These are phyloP conservation scores for Brassica carinata DNA, from an alignment of 345 rosid species.

Conservation along the genomic window DNA sequence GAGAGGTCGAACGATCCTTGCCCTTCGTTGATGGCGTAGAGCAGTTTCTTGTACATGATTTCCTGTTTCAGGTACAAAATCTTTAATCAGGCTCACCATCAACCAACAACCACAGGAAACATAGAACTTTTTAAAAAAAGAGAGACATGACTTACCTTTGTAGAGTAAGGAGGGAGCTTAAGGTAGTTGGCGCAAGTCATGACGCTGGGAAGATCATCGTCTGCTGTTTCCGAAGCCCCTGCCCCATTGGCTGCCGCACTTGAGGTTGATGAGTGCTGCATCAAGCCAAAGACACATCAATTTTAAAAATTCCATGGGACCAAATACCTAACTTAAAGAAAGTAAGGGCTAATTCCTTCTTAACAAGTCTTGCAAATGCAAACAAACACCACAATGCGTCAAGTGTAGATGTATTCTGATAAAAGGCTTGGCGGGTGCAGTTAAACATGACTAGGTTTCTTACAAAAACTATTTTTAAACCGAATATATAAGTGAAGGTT, in stretches of 20 bases:
- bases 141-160: conserved; percentile 58
- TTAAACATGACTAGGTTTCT: not conserved
- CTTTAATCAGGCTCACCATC: conserved; percentile 14
- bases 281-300: conserved; percentile 23
- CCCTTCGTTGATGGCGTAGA: conserved; percentile 94
- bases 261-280: conserved; percentile 92
- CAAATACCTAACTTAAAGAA: not conserved
- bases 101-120: not conserved
- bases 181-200: conserved; percentile 99
- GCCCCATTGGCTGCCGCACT: conserved; percentile 67
- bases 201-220: conserved; percentile 95
- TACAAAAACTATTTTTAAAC: not conserved
- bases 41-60: conserved; percentile 87
- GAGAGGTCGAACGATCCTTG: conserved; percentile 98
- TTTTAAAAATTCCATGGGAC: too few species aligned
- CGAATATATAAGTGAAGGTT: not conserved
- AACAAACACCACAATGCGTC: not conserved
- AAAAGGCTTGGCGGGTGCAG: not conserved
- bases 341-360: not conserved
- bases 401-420: not conserved
- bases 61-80: conserved; percentile 58
- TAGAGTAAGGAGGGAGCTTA: conserved; percentile 97
- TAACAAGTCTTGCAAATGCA: not conserved
- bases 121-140: not conserved
- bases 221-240: conserved; percentile 82